Conservation (phyloP, 768 basidiomycete genomes). For the Russula sp. region DNA sequence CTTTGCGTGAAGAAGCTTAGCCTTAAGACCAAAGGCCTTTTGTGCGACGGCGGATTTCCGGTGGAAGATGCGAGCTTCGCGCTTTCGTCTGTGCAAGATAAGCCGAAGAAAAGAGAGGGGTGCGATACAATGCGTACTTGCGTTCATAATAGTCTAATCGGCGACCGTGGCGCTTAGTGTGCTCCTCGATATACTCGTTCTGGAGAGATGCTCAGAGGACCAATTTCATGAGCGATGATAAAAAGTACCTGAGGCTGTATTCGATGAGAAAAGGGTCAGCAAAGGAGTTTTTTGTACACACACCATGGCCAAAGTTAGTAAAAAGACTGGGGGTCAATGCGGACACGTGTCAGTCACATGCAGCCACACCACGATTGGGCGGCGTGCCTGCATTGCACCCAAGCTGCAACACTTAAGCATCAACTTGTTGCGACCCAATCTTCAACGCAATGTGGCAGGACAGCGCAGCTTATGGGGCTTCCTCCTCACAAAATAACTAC, state of each 20-base stretch:
- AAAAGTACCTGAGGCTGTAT: constrained; percentile 58
- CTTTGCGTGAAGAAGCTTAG: constrained; percentile 95
- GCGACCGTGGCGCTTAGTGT: constrained; percentile 93
- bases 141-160: constrained; percentile 94
- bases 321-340: neutral
- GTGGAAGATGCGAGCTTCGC: constrained; percentile 71
- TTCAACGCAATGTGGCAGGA: constrained; percentile 67
- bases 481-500: constrained; percentile 54
- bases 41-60: constrained; percentile 78
- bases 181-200: constrained; percentile 99
- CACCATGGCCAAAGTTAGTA: constrained; percentile 12
- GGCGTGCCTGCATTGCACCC: neutral
- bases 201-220: constrained; percentile 30
- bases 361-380: neutral
- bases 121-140: constrained; percentile 49
- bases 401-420: neutral
- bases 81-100: constrained; percentile 56
- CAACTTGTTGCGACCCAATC: neutral
- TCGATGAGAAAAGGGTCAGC: constrained; percentile 1
- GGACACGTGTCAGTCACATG: neutral
- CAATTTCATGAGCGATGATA: neutral
- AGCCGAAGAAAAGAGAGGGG: constrained; percentile 2
- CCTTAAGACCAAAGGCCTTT: constrained; percentile 93
- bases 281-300: neutral
- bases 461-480: constrained; percentile 46